Evolutionary conservation across 305 asterid species (phyloP).

Genomic region (Fraxinus albicans): DNA sequence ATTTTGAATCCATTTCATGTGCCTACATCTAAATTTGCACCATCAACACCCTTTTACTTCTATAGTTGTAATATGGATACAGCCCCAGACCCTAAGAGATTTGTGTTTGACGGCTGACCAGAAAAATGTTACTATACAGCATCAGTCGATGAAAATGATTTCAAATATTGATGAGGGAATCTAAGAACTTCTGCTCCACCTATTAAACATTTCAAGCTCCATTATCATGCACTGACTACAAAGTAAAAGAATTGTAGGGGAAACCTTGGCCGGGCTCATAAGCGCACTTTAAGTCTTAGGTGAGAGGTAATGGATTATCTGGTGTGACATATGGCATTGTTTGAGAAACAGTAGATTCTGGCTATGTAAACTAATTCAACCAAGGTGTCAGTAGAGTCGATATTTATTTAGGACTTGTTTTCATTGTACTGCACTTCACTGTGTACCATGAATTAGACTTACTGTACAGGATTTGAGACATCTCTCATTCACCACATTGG

Average conservation of each 20-base stretch:
- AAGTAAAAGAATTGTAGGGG: neutral
- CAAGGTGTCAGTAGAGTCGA: neutral
- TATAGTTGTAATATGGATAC: conserved; percentile 1
- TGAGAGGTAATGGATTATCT: neutral
- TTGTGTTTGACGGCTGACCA: conserved; percentile 16
- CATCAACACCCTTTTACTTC: neutral
- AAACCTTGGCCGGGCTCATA: neutral
- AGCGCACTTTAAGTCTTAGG: neutral
- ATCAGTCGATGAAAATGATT: conserved; percentile 12
- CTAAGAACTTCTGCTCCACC: neutral
- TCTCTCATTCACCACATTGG: neutral
- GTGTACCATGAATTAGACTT: conserved; percentile 6
- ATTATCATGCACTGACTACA: neutral
- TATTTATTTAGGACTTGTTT: conserved; percentile 1
- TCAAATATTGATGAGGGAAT: conserved; percentile 11
- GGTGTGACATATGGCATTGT: neutral
- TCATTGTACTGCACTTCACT: neutral
- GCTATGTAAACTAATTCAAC: neutral
- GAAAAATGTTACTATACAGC: neutral
- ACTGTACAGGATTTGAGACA: neutral
- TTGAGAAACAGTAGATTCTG: neutral
- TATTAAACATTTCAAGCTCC: neutral
- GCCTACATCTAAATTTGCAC: conserved; percentile 11
- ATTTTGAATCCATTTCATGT: conserved; percentile 19
- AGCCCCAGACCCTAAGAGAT: neutral